These are phyloP conservation scores for Russula virescens DNA, from an alignment of 768 basidiomycete species.

Conservation along the genomic window DNA sequence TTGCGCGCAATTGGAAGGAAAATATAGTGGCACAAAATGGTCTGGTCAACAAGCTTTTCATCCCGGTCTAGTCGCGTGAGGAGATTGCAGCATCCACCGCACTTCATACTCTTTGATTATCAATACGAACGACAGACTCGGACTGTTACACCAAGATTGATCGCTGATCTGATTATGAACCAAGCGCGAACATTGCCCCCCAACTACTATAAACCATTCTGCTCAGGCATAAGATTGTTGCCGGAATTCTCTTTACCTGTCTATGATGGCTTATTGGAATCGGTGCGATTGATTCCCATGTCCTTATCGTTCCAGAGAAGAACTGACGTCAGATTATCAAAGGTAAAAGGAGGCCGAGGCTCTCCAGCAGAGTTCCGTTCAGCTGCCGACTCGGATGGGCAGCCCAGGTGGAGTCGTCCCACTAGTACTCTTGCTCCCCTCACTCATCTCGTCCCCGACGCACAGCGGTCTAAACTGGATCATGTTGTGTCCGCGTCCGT, in stretches of 20 bases:
- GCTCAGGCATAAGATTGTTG: no score
- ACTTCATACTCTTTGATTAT: no score
- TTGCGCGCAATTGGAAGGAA: no score
- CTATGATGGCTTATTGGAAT: slow-evolving; percentile 41
- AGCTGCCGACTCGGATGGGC: slow-evolving; percentile 68
- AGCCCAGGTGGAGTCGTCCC: no score
- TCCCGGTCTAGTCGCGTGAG: no score
- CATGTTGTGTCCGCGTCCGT: slow-evolving; percentile 39
- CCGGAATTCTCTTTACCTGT: no score
- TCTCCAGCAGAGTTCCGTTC: slow-evolving; percentile 62
- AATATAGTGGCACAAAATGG: no score
- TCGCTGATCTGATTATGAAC: no score
- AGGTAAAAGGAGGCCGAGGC: slow-evolving; percentile 37
- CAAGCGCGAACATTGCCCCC: slow-evolving; percentile 40
- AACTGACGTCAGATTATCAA: slow-evolving; percentile 24
- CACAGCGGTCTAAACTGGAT: slow-evolving; percentile 44
- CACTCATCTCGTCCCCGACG: slow-evolving; percentile 40
- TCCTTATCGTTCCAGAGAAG: background rate
- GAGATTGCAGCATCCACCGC: no score
- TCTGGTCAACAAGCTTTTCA: no score
- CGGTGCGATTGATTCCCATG: slow-evolving; percentile 23
- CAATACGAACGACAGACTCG: no score
- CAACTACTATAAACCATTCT: slow-evolving; percentile 62
- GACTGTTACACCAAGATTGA: no score
- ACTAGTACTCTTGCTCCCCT: slow-evolving; percentile 45